Percentiles rank a stretch among this genome's conserved stretches.
phyloP scores from a whole-genome alignment of 2,329 filamentous ascomycete species.

The Fusarium avenaceum region DNA sequence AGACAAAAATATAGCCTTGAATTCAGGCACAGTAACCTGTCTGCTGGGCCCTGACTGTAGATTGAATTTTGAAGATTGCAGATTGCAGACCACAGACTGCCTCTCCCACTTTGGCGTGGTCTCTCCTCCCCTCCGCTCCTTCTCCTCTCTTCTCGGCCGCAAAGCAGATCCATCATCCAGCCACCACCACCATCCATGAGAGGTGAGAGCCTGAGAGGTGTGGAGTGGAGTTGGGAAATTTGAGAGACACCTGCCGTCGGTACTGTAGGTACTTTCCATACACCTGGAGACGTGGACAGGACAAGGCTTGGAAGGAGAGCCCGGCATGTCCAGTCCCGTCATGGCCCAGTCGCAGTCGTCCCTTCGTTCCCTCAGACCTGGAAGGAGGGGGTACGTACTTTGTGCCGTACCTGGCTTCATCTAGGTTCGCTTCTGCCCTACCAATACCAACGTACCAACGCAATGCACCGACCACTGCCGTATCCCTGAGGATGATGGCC shows the following conservation, averaged over 20 bases:
- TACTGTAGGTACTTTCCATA: too few relatives aligned
- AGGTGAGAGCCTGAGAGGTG: not conserved
- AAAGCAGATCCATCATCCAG: not conserved
- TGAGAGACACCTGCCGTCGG: not conserved
- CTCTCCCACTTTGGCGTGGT: too few relatives aligned
- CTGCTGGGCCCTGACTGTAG: not conserved
- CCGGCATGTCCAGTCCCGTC: too few relatives aligned
- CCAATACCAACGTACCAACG: not conserved
- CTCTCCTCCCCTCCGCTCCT: not conserved
- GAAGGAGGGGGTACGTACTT: too few relatives aligned
- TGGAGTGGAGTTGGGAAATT: not conserved
- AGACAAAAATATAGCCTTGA: constrained; percentile 1
- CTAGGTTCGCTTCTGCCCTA: not conserved
- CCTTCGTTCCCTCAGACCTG: too few relatives aligned
- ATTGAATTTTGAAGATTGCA: too few relatives aligned
- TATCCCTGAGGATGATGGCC: not conserved
- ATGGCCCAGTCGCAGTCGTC: too few relatives aligned
- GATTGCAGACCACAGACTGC: too few relatives aligned
- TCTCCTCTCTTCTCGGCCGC: not conserved
- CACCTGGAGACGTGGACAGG: too few relatives aligned
- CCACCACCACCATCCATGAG: not conserved
- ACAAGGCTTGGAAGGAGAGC: too few relatives aligned
- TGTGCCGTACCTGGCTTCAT: too few relatives aligned
- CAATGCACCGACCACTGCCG: not conserved
- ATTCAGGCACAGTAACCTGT: not conserved